Evolutionary conservation across 495 filamentous ascomycete genomes (phyloP).

Genomic region (Hypomontagnella submonticulosa): DNA sequence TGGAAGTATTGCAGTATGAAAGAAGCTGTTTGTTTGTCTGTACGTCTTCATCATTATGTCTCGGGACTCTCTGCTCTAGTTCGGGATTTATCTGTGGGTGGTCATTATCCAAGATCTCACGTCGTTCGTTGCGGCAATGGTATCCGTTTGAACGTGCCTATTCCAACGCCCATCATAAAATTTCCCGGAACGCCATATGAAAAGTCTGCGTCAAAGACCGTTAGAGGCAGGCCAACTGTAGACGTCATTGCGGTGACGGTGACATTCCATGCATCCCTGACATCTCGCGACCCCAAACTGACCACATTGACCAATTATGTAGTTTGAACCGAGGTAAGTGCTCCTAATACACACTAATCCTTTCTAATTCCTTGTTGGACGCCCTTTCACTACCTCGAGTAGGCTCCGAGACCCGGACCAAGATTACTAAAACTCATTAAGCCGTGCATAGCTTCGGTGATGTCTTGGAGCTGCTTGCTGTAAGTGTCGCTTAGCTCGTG

Average conservation of each 20-base stretch:
- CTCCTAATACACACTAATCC: constrained; percentile 4
- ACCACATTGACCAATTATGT: constrained; percentile 6
- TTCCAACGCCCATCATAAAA: not conserved
- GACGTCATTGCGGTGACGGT: not conserved
- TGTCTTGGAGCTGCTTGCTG: constrained; percentile 39
- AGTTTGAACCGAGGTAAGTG: constrained; percentile 4
- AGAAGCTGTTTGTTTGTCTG: too few species aligned
- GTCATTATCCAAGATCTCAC: constrained; percentile 15
- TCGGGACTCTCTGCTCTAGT: constrained; percentile 24
- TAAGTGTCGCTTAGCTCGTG: constrained; percentile 39
- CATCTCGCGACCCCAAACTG: constrained; percentile 3
- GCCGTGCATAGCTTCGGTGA: constrained; percentile 41
- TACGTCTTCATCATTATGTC: constrained; percentile 2
- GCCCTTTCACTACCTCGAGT: constrained; percentile 16
- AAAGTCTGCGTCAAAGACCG: too few species aligned
- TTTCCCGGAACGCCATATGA: too few species aligned
- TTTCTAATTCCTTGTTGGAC: constrained; percentile 1
- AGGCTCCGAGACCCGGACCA: constrained; percentile 31
- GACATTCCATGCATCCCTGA: not conserved
- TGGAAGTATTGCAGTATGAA: too few species aligned
- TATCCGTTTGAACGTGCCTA: constrained; percentile 7
- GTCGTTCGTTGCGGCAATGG: constrained; percentile 5
- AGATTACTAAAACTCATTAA: constrained; percentile 45
- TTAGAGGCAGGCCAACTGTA: too few species aligned
- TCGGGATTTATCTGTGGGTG: not conserved